Conservation (phyloP, 768 basidiomycete genomes). For the Cystobasidium tubakii region DNA sequence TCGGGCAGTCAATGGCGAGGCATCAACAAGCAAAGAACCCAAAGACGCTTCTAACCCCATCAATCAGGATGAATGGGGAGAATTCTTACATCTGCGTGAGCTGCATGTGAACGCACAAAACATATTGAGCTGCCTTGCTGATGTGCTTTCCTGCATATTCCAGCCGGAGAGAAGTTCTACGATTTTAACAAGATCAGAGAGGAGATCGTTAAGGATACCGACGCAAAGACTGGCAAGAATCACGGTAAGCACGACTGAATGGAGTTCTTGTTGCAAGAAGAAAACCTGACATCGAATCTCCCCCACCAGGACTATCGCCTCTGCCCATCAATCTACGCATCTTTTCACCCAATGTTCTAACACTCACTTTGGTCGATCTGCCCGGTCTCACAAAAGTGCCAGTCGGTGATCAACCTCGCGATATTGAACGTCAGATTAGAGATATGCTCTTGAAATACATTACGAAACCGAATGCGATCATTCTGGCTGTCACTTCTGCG, state of each 20-base stretch:
- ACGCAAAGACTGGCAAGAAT: slow-evolving; percentile 96
- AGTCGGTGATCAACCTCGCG: slow-evolving; percentile 69
- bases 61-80: slow-evolving; percentile 96
- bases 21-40: slow-evolving; percentile 8
- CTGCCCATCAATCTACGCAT: slow-evolving; percentile 95
- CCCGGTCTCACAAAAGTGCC: slow-evolving; percentile 67
- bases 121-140: too few species aligned
- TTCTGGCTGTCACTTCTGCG: slow-evolving; percentile 90
- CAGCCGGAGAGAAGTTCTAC: slow-evolving; percentile 95
- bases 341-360: slow-evolving; percentile 93
- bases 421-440: slow-evolving; percentile 94
- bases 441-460: slow-evolving; percentile 97
- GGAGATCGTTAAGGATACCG: slow-evolving; percentile 93
- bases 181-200: slow-evolving; percentile 95
- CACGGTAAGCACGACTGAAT: slow-evolving; percentile 54
- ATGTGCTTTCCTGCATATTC: neutral
- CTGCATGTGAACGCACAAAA: neutral
- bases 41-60: slow-evolving; percentile 61
- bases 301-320: slow-evolving; percentile 77
- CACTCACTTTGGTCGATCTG: slow-evolving; percentile 92
- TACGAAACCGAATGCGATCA: slow-evolving; percentile 87
- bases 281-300: neutral
- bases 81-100: slow-evolving; percentile 64
- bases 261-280: too few species aligned
- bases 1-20: neutral